Base-by-base conservation (phyloP, 495 filamentous ascomycete genomes). In the Amphirosellinia nigrospora region DNA sequence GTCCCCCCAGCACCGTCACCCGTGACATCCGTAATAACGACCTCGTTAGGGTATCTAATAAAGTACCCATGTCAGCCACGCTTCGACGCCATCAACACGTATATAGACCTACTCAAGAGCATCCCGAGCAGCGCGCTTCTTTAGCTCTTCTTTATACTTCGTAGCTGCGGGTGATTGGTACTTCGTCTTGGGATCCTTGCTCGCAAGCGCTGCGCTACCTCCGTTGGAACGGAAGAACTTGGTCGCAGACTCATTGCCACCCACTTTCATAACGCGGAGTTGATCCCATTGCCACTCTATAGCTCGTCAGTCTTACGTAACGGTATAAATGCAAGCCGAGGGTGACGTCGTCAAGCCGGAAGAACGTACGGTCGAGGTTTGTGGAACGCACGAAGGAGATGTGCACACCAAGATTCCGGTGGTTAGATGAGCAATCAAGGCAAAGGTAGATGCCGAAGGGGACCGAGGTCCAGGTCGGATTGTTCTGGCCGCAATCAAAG, bases 231-330 rank as follows among this genome's bases (percentile, higher is more conserved):
- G 94, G 84, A 98, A 98, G 82, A 92, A 99, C 80, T 97, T 97
- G 62, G 94, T 98, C 30, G 96, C 96, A 38, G 94, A 97, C 81
- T 98, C 96, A 78, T 99, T 99, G 67, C 96, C 96, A 73, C 96
- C 96, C 21, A 97, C 93, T 82, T 98, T 98, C 96, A 99, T 99
- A n/a, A 92, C 81, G 48, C 96, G 92, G 39, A 99, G 88, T 77
- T 98, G 94, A 76, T 98, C 94, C 95, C 96, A 98, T 91, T 97
- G 93, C 96, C 96, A 99, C 84, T 96, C 96, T 99, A 75, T 1
- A 46, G 26, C 30, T n/a, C 36, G 16, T 70, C 39, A 80, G 74
- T 48, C 45, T 11, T 45, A 23, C 15, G 66, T 30, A 41, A 52
- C 1, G 26, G 21, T 45, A 34, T n/a, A 52, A 43, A 46, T 46